phyloP scores from a whole-genome alignment of 768 basidiomycete genomes.

The Mycena rebaudengoi region DNA sequence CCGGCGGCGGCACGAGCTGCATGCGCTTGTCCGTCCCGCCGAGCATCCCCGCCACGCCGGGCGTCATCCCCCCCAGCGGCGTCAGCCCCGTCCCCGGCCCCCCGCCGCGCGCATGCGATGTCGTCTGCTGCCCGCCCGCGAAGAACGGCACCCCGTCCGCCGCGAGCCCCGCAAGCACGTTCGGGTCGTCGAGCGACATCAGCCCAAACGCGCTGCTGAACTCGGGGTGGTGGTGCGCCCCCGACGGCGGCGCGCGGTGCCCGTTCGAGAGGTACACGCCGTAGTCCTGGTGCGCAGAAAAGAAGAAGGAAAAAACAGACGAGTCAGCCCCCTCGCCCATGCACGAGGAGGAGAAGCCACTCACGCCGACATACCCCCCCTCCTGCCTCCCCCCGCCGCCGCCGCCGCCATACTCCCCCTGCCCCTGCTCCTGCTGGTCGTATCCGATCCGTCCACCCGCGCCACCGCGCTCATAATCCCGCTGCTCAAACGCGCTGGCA shows the following conservation, averaged over 20 bases:
- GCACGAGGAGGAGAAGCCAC: constrained; percentile 9
- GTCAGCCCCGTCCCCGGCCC: neutral
- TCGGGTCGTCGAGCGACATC: constrained; percentile 79
- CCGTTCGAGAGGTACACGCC: neutral
- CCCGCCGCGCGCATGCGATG: constrained; percentile 32
- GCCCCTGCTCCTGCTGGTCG: neutral
- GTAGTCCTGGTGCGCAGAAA: neutral
- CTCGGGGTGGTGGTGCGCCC: constrained; percentile 14
- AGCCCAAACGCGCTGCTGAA: constrained; percentile 76
- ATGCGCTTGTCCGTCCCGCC: constrained; percentile 9
- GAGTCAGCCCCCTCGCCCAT: too few species aligned
- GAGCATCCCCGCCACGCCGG: too few species aligned
- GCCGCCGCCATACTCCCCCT: neutral
- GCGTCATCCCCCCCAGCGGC: neutral
- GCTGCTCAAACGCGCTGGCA: too few species aligned
- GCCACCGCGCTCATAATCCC: neutral
- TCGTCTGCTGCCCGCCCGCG: too few species aligned
- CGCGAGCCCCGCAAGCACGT: constrained; percentile 68
- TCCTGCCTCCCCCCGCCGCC: neutral
- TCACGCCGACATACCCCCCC: neutral
- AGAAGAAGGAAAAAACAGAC: neutral
- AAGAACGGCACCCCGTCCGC: constrained; percentile 73
- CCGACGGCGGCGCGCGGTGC: neutral
- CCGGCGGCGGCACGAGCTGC: constrained; percentile 15
- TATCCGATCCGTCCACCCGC: neutral